phyloP scores from a whole-genome alignment of 495 filamentous ascomycete species.

The Lasiosphaeria miniovina region DNA sequence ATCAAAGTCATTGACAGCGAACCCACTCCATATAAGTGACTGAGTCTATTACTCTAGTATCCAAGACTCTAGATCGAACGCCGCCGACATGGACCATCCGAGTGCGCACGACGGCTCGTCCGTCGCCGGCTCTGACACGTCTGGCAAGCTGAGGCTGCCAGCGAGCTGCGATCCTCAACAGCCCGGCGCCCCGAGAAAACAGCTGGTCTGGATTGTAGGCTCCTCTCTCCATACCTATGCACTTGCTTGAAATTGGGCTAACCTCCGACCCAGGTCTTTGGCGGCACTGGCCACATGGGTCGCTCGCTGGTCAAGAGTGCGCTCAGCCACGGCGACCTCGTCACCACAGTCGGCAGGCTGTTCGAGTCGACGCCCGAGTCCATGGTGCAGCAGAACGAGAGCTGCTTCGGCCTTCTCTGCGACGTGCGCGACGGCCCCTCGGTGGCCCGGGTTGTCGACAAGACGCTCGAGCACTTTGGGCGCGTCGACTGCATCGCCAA shows the following conservation, averaged over 20 bases:
- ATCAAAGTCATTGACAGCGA: background rate
- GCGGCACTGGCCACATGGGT: conserved; percentile 93
- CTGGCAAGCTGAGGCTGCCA: conserved; percentile 47
- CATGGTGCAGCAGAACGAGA: conserved; percentile 65
- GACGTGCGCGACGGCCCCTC: conserved; percentile 83
- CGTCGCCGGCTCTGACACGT: conserved; percentile 24
- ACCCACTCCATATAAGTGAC: background rate
- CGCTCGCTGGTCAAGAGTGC: conserved; percentile 80
- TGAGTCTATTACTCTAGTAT: too few species aligned
- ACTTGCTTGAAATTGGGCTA: conserved; percentile 7
- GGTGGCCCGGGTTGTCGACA: conserved; percentile 66
- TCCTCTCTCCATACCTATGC: background rate
- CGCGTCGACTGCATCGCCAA: conserved; percentile 87
- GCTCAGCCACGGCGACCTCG: conserved; percentile 79
- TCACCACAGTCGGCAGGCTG: conserved; percentile 82
- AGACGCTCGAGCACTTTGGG: conserved; percentile 69
- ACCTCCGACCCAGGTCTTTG: conserved; percentile 61
- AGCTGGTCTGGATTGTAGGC: conserved; percentile 77
- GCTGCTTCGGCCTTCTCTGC: conserved; percentile 78
- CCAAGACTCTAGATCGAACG: background rate
- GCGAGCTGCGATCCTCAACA: conserved; percentile 76
- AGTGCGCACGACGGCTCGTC: conserved; percentile 25
- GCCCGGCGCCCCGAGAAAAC: conserved; percentile 67
- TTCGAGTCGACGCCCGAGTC: conserved; percentile 71
- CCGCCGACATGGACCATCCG: conserved; percentile 24